Percentiles rank a stretch among this genome's conserved stretches.
Conservation (phyloP, 257 asterid genomes). For the Ophiorrhiza pumila region DNA sequence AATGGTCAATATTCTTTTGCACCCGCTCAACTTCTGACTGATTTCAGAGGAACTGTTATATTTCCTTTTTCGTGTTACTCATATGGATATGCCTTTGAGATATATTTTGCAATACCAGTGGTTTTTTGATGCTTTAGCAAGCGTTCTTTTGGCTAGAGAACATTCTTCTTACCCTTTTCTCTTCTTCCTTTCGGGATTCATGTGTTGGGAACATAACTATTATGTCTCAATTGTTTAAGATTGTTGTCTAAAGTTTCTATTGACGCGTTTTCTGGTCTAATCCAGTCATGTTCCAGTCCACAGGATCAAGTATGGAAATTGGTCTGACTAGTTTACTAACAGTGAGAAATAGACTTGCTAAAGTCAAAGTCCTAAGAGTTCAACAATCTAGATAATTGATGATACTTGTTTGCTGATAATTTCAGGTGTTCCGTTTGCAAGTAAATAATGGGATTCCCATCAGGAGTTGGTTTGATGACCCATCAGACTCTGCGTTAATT, state of each 20-base stretch:
- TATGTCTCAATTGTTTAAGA: not conserved
- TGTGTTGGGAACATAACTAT: not conserved
- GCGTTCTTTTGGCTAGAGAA: not conserved
- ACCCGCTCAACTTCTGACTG: conserved; percentile 50
- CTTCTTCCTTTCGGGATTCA: not conserved
- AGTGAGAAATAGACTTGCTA: not conserved
- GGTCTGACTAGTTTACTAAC: conserved; percentile 4
- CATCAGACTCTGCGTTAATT: conserved; percentile 69
- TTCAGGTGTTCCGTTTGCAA: conserved; percentile 92
- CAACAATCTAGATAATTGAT: not conserved
- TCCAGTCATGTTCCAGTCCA: conserved; percentile 1
- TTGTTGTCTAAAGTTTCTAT: not conserved
- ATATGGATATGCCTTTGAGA: not conserved
- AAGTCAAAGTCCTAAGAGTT: not conserved
- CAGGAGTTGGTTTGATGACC: conserved; percentile 96
- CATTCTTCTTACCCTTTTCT: not conserved
- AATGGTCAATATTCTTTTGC: conserved; percentile 19
- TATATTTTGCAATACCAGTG: not conserved
- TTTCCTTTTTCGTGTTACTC: not conserved
- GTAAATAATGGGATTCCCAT: conserved; percentile 97
- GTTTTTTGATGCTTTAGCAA: not conserved
- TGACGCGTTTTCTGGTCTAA: not conserved
- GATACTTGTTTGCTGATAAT: conserved; percentile 19
- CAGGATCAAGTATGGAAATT: conserved; percentile 1
- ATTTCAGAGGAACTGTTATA: not conserved